Conservation (phyloP, 768 basidiomycete genomes). For the Paxillus ammoniavirescens region DNA sequence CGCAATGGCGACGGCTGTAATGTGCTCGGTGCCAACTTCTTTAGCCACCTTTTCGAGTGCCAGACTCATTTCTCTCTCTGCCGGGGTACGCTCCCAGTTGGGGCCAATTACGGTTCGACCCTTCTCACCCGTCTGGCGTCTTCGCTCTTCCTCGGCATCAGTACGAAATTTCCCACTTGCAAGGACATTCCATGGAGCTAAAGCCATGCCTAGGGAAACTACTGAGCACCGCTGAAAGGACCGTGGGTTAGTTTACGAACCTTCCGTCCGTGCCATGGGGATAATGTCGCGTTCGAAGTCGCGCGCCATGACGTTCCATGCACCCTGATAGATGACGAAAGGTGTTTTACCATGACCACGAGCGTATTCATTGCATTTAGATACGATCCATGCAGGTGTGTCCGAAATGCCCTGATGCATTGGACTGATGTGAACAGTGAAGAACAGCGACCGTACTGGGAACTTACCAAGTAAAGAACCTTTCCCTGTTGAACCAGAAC, state of each 20-base stretch:
- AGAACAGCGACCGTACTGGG: neutral
- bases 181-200: slow-evolving; percentile 39
- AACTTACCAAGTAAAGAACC: slow-evolving; percentile 39
- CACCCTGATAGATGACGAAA: slow-evolving; percentile 54
- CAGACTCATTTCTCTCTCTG: slow-evolving; percentile 30
- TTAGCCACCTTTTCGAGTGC: slow-evolving; percentile 40
- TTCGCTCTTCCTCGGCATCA: slow-evolving; percentile 29
- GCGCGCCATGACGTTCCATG: slow-evolving; percentile 43
- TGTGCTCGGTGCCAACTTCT: slow-evolving; percentile 36
- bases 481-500: slow-evolving; percentile 42
- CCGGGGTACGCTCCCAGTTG: slow-evolving; percentile 34
- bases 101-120: slow-evolving; percentile 31
- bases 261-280: slow-evolving; percentile 34
- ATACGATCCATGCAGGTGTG: slow-evolving; percentile 49
- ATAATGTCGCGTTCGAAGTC: slow-evolving; percentile 56
- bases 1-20: slow-evolving; percentile 41
- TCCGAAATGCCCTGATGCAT: slow-evolving; percentile 37
- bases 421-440: neutral
- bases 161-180: slow-evolving; percentile 27
- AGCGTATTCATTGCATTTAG: slow-evolving; percentile 50
- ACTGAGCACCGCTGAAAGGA: slow-evolving; percentile 16
- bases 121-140: slow-evolving; percentile 31
- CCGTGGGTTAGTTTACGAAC: neutral
- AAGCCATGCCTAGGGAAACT: slow-evolving; percentile 23
- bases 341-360: slow-evolving; percentile 46